Evolutionary conservation across 129 eudicot species (phyloP), one percentile per base, ranked within the genome.

Genomic region (Kitagawia praeruptora): DNA sequence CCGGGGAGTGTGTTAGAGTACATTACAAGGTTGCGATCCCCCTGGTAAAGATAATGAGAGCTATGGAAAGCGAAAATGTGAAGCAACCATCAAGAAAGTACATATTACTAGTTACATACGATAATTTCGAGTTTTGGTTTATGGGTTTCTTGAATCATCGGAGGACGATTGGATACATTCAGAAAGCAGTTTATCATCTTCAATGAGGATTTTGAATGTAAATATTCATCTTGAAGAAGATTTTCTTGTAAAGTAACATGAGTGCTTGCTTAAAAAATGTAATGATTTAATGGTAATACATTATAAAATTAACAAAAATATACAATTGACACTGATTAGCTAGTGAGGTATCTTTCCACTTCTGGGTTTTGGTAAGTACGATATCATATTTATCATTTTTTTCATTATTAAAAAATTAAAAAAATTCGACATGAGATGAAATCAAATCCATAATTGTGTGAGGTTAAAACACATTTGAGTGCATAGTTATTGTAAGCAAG

Each of bases 61-160:
- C 45, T 51, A 39, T 31, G 1, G 74, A 56, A 74, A 80, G 74
- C 8, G 75, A 79, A 67, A 85, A 79, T 76, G 76, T 39, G 61
- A 71, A 82, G 45, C 83, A 75, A 38, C 83, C 83, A 42, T 74
- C 83, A 9, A 74, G 75, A 58, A 81, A 85, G 86, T 86, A 86
- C 47, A 69, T 80, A 4, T 56, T 83, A 53, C 12, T 86, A 25
- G 80, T 86, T 51, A 86, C 86, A 21, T 56, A 78, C 40, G 87
- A 85, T 47, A 34, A 82, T 69, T 82, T 82, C 47, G 88, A 87
- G 40, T 87, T 87, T 76, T 84, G 91, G 91, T 78, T 78, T 4
- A 64, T 64, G 81, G 81, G 75, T 2, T 63, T 78, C 44, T 78
- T 78, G 39, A 78, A 66, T 78, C 49, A 27, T 46, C 47, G 27